phyloP scores from a whole-genome alignment of 768 basidiomycete species.

The Cyclocybe aegerita region DNA sequence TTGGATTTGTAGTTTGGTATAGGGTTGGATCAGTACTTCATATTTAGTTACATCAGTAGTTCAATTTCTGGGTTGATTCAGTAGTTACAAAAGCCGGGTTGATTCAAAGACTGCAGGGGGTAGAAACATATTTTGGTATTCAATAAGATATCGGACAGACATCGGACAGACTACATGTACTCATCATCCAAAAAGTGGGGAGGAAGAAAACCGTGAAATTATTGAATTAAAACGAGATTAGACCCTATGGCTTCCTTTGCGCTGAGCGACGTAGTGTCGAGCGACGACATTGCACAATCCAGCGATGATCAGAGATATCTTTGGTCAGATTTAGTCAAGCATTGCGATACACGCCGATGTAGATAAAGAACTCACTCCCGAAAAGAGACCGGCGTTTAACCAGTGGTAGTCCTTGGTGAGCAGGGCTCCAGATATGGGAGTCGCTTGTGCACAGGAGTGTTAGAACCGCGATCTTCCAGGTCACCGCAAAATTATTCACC shows the following conservation, averaged over 20 bases:
- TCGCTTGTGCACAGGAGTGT: conserved; percentile 23
- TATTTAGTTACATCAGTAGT: no score
- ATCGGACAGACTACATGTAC: no score
- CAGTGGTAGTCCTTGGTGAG: conserved; percentile 43
- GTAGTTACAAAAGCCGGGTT: no score
- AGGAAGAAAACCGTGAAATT: no score
- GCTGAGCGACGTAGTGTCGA: conserved; percentile 17
- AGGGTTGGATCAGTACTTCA: no score
- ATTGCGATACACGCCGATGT: background rate
- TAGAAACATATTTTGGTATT: no score
- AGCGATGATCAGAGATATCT: conserved; percentile 17
- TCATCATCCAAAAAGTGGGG: no score
- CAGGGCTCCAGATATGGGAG: conserved; percentile 51
- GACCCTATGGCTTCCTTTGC: conserved; percentile 23
- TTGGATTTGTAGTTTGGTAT: no score
- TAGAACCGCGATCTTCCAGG: background rate
- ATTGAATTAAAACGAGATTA: conserved; percentile 13
- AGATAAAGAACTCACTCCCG: conserved; percentile 27
- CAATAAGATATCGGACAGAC: no score
- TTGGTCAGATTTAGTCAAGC: background rate
- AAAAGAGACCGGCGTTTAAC: conserved; percentile 41
- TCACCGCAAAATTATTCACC: conserved; percentile 26
- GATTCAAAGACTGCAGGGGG: no score
- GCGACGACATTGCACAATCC: conserved; percentile 20
- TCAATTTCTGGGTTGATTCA: no score